phyloP scores from a whole-genome alignment of 306 rosid genomes.

The Gastrolobium bilobum region DNA sequence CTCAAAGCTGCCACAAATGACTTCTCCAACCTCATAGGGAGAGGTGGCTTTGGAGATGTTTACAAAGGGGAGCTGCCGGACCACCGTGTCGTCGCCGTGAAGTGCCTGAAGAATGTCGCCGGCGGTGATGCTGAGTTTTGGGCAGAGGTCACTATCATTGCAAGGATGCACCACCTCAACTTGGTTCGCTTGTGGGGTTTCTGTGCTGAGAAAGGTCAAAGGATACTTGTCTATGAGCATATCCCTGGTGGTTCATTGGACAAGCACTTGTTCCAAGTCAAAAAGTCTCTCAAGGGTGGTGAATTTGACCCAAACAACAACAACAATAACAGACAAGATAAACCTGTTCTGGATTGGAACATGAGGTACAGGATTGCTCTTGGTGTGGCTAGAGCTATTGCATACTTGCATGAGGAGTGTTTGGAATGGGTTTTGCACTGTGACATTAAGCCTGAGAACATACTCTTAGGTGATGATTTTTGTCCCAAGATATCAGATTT shows the following conservation, averaged over 20 bases:
- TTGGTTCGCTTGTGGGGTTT: constrained; percentile 93
- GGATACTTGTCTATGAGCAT: constrained; percentile 81
- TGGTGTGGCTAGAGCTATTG: constrained; percentile 89
- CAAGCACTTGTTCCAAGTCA: constrained; percentile 63
- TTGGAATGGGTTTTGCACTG: constrained; percentile 95
- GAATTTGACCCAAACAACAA: background rate
- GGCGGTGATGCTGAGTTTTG: constrained; percentile 90
- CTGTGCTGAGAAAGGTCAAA: constrained; percentile 88
- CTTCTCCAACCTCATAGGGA: constrained; percentile 76
- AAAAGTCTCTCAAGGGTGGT: background rate
- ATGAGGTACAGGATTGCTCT: constrained; percentile 80
- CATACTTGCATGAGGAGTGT: constrained; percentile 92
- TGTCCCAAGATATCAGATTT: constrained; percentile 96
- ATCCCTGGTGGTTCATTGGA: constrained; percentile 86
- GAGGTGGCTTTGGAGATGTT: constrained; percentile 92
- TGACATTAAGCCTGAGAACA: constrained; percentile 91
- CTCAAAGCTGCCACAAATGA: constrained; percentile 84
- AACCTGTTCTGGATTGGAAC: constrained; percentile 72
- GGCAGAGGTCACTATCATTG: constrained; percentile 92
- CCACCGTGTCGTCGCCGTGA: constrained; percentile 86
- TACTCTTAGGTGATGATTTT: constrained; percentile 78
- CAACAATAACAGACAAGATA: background rate
- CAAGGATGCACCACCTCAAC: constrained; percentile 96
- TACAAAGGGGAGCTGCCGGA: constrained; percentile 79
- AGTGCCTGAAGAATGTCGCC: constrained; percentile 75